Evolutionary conservation across 352 stramenopile genomes (phyloP).

Genomic region (Pythium pyrilobum): DNA sequence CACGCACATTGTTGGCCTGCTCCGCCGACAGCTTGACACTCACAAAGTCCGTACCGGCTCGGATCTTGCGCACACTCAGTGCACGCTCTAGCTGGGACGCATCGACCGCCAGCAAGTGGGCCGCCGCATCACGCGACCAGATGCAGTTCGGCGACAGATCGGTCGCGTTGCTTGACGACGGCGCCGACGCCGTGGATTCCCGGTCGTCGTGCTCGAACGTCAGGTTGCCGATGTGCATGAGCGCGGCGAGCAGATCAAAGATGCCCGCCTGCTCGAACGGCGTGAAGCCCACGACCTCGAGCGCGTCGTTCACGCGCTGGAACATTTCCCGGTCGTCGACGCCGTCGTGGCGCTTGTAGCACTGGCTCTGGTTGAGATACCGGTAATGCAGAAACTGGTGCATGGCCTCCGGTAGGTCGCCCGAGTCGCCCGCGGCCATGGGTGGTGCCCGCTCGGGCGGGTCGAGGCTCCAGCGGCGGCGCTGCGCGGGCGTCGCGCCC

Average conservation of each 20-base stretch:
- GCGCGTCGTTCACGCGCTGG: conserved; percentile 67
- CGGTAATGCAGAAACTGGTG: conserved; percentile 68
- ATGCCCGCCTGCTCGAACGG: conserved; percentile 65
- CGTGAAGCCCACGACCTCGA: conserved; percentile 83
- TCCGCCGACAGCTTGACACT: conserved; percentile 80
- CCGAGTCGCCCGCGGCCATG: conserved; percentile 37
- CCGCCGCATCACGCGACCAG: conserved; percentile 68
- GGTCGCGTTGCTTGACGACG: conserved; percentile 18
- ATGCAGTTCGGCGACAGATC: conserved; percentile 58
- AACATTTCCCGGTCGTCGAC: conserved; percentile 78
- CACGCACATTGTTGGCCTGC: conserved; percentile 77
- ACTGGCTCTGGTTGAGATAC: conserved; percentile 86
- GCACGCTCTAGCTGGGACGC: conserved; percentile 63
- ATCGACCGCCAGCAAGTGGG: conserved; percentile 65
- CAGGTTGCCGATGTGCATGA: conserved; percentile 90
- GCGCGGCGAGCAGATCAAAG: conserved; percentile 73
- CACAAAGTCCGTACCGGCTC: conserved; percentile 76
- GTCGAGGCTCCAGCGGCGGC: conserved; percentile 61
- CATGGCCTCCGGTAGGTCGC: conserved; percentile 34
- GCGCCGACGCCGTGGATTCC: conserved; percentile 26
- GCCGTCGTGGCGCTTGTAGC: conserved; percentile 70
- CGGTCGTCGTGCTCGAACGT: conserved; percentile 78
- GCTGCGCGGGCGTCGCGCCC: conserved; percentile 39
- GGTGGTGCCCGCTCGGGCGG: conserved; percentile 26
- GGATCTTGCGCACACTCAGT: conserved; percentile 76